Base-by-base conservation (phyloP, 83 land plant species). In the Thuja plicata region DNA sequence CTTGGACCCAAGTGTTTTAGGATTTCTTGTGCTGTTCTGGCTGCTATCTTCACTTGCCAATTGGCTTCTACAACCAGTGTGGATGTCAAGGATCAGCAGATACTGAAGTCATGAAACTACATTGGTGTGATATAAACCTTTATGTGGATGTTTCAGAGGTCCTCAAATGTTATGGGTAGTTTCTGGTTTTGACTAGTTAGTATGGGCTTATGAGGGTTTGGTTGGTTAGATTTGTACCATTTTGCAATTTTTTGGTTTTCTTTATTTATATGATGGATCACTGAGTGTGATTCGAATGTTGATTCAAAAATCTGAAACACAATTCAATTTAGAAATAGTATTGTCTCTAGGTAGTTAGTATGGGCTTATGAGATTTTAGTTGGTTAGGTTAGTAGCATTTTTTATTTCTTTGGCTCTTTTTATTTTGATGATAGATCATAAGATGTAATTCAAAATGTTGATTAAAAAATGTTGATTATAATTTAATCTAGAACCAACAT, bases 11-110 rank as follows among this genome's bases (percentile, higher is more conserved):
- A 24, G 41, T 6, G 34, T 60, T 21, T 55, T 27, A 32, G 24
- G 54, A 45, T 70, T 86, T 13, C 54, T 52, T 38, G 54, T 35
- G 87, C 24, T 55, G 21, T 60, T 86, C 13, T 86, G 10, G 41
- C 30, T 86, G 87, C 87, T 15, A 34, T 86, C 15, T 86, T 86
- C 73, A 54, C 32, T 57, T 57, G 41, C 6, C 30, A 57, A 34
- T 17, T 86, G 73, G 87, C 87, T 57, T 86, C 73, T 11, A 57
- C 87, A 17, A 86, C 87, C 7, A 57, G 87, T 86, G 71, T 86
- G 41, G 87, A 86, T 86, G 87, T 60, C 87, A 86, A 86, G 40
- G 57, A 55, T 0, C 87, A 54, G 45, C 71, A 86, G 71, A 8
- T 34, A 19, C 79, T 32, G 79, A 76, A 76, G 17, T 12, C 40